Conservation (phyloP, 2,329 filamentous ascomycete species). For the Alternaria tenuissima region DNA sequence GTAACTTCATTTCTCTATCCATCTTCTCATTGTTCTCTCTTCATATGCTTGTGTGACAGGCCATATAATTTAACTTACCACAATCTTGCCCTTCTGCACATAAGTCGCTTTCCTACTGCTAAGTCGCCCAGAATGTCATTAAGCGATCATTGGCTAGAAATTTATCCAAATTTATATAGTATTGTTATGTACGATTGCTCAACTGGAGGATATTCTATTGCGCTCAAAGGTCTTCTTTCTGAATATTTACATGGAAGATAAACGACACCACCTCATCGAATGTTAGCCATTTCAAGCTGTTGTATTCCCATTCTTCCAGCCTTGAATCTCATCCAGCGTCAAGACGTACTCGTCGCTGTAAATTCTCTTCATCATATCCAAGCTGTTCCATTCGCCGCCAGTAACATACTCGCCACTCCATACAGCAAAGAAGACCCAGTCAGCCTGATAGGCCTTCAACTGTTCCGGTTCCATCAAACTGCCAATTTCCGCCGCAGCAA, state of each 20-base stretch:
- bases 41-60: not conserved
- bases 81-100: too few species aligned
- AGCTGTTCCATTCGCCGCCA: conserved; percentile 53
- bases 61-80: too few species aligned
- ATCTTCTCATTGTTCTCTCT: not conserved
- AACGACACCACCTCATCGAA: not conserved
- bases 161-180: too few species aligned
- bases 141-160: too few species aligned
- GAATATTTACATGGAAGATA: not conserved
- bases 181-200: too few species aligned
- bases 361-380: conserved; percentile 52
- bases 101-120: too few species aligned
- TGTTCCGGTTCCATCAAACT: conserved; percentile 55
- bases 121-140: too few species aligned
- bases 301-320: conserved; percentile 21
- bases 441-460: conserved; percentile 56
- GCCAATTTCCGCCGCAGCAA: conserved; percentile 59
- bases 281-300: not conserved
- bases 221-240: not conserved
- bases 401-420: conserved; percentile 58
- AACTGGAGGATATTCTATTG: not conserved
- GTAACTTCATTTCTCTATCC: not conserved
- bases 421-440: conserved; percentile 60
- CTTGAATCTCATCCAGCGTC: conserved; percentile 40
- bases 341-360: conserved; percentile 39